Conservation (phyloP, 2,329 filamentous ascomycete genomes). For the Epichloe brachyelytri region DNA sequence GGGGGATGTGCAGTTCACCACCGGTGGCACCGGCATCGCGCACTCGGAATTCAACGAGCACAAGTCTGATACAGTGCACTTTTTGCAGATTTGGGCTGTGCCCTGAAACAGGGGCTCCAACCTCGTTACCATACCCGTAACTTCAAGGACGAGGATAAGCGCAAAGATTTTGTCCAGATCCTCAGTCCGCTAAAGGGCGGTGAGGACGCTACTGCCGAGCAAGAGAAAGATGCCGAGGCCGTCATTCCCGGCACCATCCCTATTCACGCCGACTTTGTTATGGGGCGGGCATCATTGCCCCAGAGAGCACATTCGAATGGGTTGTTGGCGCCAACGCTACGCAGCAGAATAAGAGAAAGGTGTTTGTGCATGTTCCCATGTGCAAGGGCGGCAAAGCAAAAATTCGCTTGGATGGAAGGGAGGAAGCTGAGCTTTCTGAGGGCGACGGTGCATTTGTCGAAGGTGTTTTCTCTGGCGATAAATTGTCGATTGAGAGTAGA, state of each 20-base stretch:
- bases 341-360: slow-evolving; percentile 47
- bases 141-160: slow-evolving; percentile 62
- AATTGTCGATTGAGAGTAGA: slow-evolving; percentile 51
- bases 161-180: slow-evolving; percentile 57
- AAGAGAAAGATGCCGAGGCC: slow-evolving; percentile 53
- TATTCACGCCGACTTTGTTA: slow-evolving; percentile 72
- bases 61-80: slow-evolving; percentile 57
- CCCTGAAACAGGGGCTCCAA: slow-evolving; percentile 60
- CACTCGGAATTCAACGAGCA: slow-evolving; percentile 79
- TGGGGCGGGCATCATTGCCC: slow-evolving; percentile 64
- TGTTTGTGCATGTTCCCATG: slow-evolving; percentile 74
- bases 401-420: slow-evolving; percentile 53
- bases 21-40: slow-evolving; percentile 67
- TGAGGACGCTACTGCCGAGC: slow-evolving; percentile 42
- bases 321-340: slow-evolving; percentile 49
- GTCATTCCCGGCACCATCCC: slow-evolving; percentile 57
- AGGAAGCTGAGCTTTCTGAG: slow-evolving; percentile 53
- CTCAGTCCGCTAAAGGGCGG: slow-evolving; percentile 63
- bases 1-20: slow-evolving; percentile 83
- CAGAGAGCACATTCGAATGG: slow-evolving; percentile 56
- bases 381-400: slow-evolving; percentile 61
- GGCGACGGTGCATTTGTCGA: slow-evolving; percentile 74
- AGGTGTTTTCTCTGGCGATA: slow-evolving; percentile 49
- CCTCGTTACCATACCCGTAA: slow-evolving; percentile 66
- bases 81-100: slow-evolving; percentile 79